Evolutionary conservation across 345 rosid species (phyloP), one percentile per base, ranked within the genome.

Genomic region (Carallia brachiata): DNA sequence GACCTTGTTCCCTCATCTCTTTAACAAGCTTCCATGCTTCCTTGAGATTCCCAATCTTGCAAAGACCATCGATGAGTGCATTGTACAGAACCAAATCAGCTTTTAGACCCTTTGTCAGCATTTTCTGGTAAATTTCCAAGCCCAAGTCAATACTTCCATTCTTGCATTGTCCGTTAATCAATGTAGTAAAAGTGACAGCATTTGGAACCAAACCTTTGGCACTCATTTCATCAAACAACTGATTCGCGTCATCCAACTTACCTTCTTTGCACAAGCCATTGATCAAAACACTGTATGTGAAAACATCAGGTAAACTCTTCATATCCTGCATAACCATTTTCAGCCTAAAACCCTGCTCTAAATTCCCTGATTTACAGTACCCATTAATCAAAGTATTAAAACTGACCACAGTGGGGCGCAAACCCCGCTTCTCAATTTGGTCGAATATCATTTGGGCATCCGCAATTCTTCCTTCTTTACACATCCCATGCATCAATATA

Each of bases 341-440:
- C 72, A 89, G 75, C 75, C 84, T 71, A 66, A 89, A 86, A 58
- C 86, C 88, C 75, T 88, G 89, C 30, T 76, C 89, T 32, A 84
- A 73, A 63, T 84, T 70, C 47, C 93, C 89, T 0, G 69, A 72
- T 40, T 87, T 93, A 71, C 97, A 90, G 61, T 82, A 84, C 3
- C 93, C 92, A 70, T 84, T 86, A 36, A 90, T 90, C 90, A 93
- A 84, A 68, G 91, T 93, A 77, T 93, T 93, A 74, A 82, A 93
- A 83, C 92, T 93, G 70, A 93, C 93, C 12, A 79, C 86, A 0
- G 87, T 75, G 23, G 87, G 88, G 34, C 64, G 71, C 78, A 93
- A 68, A 67, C 81, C 62, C 40, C 90, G 54, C 52, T 75, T 83
- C 7, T 77, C 55, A 19, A 93, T 86, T 81, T 86, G 93, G 74